Percentiles rank a stretch among this genome's conserved stretches.
phyloP scores from a whole-genome alignment of 768 basidiomycete genomes.

The Mycena leptocephala region DNA sequence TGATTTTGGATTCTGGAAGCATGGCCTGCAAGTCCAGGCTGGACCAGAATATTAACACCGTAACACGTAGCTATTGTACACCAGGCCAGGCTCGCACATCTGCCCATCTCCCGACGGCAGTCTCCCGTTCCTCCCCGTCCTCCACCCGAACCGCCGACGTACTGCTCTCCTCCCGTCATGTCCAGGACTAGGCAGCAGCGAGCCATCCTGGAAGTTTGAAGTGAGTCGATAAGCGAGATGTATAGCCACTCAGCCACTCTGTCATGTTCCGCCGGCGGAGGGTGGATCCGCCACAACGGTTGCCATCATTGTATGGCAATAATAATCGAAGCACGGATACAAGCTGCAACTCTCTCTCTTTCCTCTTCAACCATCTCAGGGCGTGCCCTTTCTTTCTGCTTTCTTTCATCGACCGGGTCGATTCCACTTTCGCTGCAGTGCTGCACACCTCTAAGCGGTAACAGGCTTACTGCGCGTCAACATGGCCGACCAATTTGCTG shows the following conservation, averaged over 20 bases:
- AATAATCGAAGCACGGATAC: constrained; percentile 18
- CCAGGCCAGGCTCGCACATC: too few species aligned
- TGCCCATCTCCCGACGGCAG: too few species aligned
- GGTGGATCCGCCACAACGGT: neutral
- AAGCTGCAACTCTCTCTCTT: constrained; percentile 8
- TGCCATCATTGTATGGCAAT: neutral
- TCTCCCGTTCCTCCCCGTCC: too few species aligned
- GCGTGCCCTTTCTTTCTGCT: constrained; percentile 26
- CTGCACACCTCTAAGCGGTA: constrained; percentile 26
- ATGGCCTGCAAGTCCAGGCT: too few species aligned
- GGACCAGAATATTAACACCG: too few species aligned
- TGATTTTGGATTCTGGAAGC: too few species aligned
- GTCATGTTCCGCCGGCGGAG: neutral
- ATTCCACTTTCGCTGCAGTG: constrained; percentile 31
- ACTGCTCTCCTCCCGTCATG: too few species aligned
- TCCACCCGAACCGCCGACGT: too few species aligned
- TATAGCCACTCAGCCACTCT: neutral
- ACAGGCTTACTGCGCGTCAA: constrained; percentile 30
- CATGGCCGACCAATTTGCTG: constrained; percentile 33
- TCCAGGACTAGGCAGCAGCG: too few species aligned
- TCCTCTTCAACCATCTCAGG: constrained; percentile 26
- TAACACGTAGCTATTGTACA: too few species aligned
- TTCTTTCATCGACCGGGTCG: constrained; percentile 45
- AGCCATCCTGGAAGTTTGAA: too few species aligned
- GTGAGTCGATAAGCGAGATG: neutral